These are phyloP conservation scores for Populus simonii DNA, from an alignment of 345 rosid genomes.

Conservation along the genomic window DNA sequence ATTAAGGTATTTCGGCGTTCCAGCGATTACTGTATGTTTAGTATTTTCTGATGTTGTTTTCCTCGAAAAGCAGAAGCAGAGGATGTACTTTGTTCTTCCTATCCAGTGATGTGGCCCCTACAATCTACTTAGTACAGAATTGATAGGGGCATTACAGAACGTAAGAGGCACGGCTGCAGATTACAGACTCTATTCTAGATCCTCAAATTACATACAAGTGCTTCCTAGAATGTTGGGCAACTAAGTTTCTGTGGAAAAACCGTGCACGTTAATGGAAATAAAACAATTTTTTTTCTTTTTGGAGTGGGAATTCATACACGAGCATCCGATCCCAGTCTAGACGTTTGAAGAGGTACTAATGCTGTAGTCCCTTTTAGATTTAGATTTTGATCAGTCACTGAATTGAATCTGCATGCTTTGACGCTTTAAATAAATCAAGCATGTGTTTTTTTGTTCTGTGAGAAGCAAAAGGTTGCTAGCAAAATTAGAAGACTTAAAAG, in stretches of 20 bases:
- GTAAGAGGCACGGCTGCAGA: not conserved
- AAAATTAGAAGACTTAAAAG: not conserved
- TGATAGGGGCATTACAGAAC: not conserved
- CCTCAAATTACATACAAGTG: not conserved
- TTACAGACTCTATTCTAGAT: not conserved
- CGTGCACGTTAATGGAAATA: not conserved
- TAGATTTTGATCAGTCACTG: too few species aligned
- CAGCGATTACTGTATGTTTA: too few species aligned
- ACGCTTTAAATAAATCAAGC: not conserved
- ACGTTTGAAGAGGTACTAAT: too few species aligned
- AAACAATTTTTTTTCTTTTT: not conserved
- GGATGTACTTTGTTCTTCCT: not conserved
- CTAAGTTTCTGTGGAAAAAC: not conserved
- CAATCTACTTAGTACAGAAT: not conserved
- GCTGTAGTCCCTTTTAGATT: too few species aligned
- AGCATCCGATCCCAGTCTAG: not conserved
- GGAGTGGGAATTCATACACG: not conserved
- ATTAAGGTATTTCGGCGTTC: too few species aligned
- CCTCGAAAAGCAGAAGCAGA: too few species aligned
- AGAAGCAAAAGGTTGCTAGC: not conserved
- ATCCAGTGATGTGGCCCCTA: not conserved
- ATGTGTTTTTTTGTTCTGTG: too few species aligned
- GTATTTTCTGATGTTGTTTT: too few species aligned
- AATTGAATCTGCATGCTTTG: too few species aligned
- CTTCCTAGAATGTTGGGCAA: not conserved